Evolutionary conservation across 2,329 filamentous ascomycete genomes (phyloP).

Genomic region (Fusarium sp.): DNA sequence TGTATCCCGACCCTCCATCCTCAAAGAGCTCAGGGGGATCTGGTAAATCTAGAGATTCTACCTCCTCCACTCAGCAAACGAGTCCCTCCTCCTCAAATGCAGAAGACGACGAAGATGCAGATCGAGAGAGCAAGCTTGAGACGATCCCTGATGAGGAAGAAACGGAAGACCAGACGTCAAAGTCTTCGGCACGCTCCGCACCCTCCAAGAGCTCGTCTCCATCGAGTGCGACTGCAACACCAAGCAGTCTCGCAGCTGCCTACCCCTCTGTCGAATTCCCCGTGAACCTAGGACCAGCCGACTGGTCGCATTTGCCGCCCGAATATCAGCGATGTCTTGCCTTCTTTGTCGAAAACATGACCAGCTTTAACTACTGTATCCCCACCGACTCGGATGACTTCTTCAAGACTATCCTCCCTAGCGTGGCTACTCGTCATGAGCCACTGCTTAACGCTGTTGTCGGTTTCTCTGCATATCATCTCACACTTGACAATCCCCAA

Average conservation of each 20-base stretch:
- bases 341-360: constrained; percentile 83
- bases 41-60: constrained; percentile 53
- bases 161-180: constrained; percentile 48
- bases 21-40: constrained; percentile 51
- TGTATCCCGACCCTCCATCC: constrained; percentile 80
- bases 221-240: constrained; percentile 60
- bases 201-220: constrained; percentile 63
- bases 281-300: constrained; percentile 47
- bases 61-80: constrained; percentile 52
- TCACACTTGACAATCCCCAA: constrained; percentile 75
- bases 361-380: constrained; percentile 84
- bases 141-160: constrained; percentile 69
- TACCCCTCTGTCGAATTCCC: constrained; percentile 45
- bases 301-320: constrained; percentile 70
- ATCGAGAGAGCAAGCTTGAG: constrained; percentile 59
- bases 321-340: constrained; percentile 83
- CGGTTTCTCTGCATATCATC: constrained; percentile 89
- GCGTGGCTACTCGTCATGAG: constrained; percentile 78
- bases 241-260: constrained; percentile 46
- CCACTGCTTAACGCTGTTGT: constrained; percentile 87
- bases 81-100: constrained; percentile 68
- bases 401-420: constrained; percentile 77
- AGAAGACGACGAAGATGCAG: constrained; percentile 60
- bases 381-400: constrained; percentile 79
- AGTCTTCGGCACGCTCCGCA: constrained; percentile 41